These are phyloP conservation scores for Raffaelea ambrosiae DNA, from an alignment of 2,329 filamentous ascomycete genomes.

Conservation along the genomic window DNA sequence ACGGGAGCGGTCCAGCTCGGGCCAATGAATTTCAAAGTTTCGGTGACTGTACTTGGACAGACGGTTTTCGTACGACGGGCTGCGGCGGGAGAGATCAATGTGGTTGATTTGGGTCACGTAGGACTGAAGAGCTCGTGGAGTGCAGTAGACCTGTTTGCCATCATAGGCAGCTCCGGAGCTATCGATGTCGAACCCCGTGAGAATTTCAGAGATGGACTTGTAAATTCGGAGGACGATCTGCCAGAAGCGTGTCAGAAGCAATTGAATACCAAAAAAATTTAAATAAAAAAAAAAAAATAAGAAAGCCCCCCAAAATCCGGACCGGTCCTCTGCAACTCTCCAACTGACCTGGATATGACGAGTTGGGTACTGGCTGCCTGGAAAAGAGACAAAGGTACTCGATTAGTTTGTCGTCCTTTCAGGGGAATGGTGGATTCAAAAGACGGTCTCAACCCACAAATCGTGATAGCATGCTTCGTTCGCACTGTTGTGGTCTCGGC, in stretches of 20 bases:
- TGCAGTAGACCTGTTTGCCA: conserved; percentile 69
- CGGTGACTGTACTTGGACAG: conserved; percentile 78
- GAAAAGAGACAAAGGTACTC: background rate
- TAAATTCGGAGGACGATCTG: conserved; percentile 80
- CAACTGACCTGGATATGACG: conserved; percentile 59
- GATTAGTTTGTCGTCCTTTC: background rate
- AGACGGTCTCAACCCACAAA: conserved; percentile 34
- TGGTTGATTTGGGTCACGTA: conserved; percentile 79
- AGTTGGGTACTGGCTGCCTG: conserved; percentile 69
- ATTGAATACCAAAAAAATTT: conserved; percentile 7
- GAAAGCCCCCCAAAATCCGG: background rate
- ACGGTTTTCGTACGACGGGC: conserved; percentile 80
- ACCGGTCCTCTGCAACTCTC: background rate
- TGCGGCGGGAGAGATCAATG: conserved; percentile 69
- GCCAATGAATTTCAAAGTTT: conserved; percentile 79
- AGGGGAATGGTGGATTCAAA: too few species aligned
- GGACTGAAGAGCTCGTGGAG: conserved; percentile 66
- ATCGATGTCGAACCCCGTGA: conserved; percentile 84
- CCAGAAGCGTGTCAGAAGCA: background rate
- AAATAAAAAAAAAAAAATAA: background rate
- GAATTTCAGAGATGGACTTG: conserved; percentile 73
- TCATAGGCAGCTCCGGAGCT: conserved; percentile 75
- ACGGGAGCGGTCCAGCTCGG: conserved; percentile 61
- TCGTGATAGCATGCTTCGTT: conserved; percentile 82
- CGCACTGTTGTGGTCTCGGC: conserved; percentile 77